Percentiles rank a stretch among this genome's conserved stretches.
phyloP scores from a whole-genome alignment of 345 rosid genomes.

The Acer negundo region DNA sequence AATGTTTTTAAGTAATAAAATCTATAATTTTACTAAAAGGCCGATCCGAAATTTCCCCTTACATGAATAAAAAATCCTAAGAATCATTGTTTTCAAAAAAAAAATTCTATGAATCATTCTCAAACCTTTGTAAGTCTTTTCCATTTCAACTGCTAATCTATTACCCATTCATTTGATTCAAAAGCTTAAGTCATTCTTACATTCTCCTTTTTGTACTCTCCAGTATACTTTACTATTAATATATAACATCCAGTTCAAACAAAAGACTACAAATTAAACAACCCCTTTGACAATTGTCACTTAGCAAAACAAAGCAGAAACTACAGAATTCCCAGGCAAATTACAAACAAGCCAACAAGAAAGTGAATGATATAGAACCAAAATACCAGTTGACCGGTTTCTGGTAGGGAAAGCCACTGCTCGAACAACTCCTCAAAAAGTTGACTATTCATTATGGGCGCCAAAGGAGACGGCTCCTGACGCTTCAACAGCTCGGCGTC shows the following conservation, averaged over 20 bases:
- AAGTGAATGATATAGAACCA: neutral
- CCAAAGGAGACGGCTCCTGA: constrained; percentile 60
- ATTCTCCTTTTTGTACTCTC: neutral
- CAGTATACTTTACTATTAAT: neutral
- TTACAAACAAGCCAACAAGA: neutral
- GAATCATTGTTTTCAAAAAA: too few species aligned
- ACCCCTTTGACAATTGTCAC: too few species aligned
- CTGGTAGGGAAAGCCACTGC: constrained; percentile 88
- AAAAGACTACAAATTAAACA: neutral
- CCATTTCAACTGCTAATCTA: neutral
- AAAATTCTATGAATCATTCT: neutral
- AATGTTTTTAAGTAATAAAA: neutral
- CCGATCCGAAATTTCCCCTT: neutral
- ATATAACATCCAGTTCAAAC: neutral
- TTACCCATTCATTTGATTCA: neutral
- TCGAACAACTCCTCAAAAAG: constrained; percentile 66
- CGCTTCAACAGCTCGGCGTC: constrained; percentile 75
- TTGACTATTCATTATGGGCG: constrained; percentile 50
- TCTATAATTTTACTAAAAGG: neutral
- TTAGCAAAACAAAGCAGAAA: too few species aligned
- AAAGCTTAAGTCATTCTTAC: neutral
- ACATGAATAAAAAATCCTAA: neutral
- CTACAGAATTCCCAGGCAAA: neutral
- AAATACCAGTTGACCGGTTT: constrained; percentile 60
- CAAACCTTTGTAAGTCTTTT: neutral